These are phyloP conservation scores for Quercus suber DNA, from an alignment of 306 rosid species.

Conservation along the genomic window DNA sequence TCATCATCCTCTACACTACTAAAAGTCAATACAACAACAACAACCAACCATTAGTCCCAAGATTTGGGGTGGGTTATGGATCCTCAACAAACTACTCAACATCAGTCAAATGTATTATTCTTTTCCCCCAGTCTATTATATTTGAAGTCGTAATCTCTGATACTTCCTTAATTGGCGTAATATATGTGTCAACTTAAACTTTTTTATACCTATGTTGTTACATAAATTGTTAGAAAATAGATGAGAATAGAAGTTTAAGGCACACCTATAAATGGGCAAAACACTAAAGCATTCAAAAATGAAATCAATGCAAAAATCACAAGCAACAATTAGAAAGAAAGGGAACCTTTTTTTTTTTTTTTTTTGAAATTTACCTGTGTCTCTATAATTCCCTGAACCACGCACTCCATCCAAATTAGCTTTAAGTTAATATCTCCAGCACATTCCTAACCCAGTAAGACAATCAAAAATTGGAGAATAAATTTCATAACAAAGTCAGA, in stretches of 20 bases:
- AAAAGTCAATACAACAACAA: background rate
- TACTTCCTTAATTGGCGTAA: too few species aligned
- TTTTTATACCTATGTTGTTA: background rate
- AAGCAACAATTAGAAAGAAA: background rate
- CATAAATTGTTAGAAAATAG: background rate
- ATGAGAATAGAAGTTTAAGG: background rate
- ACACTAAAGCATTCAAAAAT: background rate
- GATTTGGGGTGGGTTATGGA: too few species aligned
- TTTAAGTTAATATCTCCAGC: background rate
- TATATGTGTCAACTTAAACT: background rate
- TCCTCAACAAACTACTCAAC: too few species aligned
- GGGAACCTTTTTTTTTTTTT: background rate
- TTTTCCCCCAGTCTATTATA: too few species aligned
- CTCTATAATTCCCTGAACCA: slow-evolving; percentile 91
- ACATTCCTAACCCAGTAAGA: background rate
- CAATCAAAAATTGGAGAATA: background rate
- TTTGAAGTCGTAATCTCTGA: too few species aligned
- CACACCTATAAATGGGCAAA: background rate
- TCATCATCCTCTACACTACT: background rate
- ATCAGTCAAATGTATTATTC: too few species aligned
- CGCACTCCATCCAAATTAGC: slow-evolving; percentile 67
- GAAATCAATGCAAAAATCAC: background rate
- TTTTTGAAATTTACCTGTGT: slow-evolving; percentile 48
- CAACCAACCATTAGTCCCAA: too few species aligned
- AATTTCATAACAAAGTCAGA: background rate